Base-by-base conservation (phyloP, 192 early-diverging fungal genomes). In the Coemansia sp. region DNA sequence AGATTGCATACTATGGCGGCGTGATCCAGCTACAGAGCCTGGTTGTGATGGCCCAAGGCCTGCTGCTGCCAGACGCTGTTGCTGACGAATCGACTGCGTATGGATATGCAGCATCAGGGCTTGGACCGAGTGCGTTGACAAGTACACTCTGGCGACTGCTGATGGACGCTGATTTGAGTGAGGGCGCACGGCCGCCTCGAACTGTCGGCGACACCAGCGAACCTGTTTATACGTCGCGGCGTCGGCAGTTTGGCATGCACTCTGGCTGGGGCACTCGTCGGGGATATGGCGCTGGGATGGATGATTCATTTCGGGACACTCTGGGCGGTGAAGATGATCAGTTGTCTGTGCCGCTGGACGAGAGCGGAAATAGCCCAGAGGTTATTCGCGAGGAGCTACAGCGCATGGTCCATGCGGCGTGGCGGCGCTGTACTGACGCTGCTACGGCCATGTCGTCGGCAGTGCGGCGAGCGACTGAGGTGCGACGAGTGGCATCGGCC, bases 381-480 rank as follows among this genome's bases (percentile, higher is more conserved):
- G 40, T 73, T 55, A 50, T 73, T 25, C 70, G 76, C 52, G 76
- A 79, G 46, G 76, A 79, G 60, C 70, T 79, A 28, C 70, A 73
- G 67, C 70, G 67, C 46, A 80, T 80, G 68, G 72, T 80, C 0
- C 64, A 74, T 52, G 65, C 71, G 2, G 77, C 77, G 1, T 80
- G 77, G 77, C 64, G 69, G 17, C 67, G 77, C 8, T 80, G 77
- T 59, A 80, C 77, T 6, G 77, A 80, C 18, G 77, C 77, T 2
- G 72, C 77, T 0, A 53, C 64, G 8, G 70, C 76, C 25, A 79
- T 79, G 76, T 79, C 76, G 18, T 46, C 76, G 3, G 76, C 70
- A 5, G 67, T 69, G 17, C 71, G 65, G 47, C 66, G 70, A 4
- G 67, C 70, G 3, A 64, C 70, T 1, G 76, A 66, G 24, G 70